Evolutionary conservation across 306 rosid genomes (phyloP), one percentile per base, ranked within the genome.

Genomic region (Lathyrus oleraceus): DNA sequence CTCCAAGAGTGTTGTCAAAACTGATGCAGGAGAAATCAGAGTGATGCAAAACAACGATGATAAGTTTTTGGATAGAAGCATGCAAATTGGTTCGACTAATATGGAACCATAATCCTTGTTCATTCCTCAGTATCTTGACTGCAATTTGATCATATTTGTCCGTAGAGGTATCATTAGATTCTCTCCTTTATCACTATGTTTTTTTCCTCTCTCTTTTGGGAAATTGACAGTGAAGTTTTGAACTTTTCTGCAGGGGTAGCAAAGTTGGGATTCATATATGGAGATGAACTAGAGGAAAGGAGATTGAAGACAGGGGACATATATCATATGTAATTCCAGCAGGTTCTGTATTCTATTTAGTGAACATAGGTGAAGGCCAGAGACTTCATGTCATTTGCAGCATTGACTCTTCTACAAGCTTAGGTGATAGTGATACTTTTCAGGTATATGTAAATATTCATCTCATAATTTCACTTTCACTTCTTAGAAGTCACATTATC

Each of bases 41-140:
- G 89, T 94, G 16, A 45, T 82, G 17, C 62, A 13, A 70, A 71
- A 87, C 72, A 61, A 54, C 6, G 73, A 38, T 20, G 69, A 76
- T 5, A 67, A 68, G 61, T n/a, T 74, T 69, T 63, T 75, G 4
- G 86, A 79, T 38, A 84, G 80, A 8, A 84, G 70, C 9, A 52
- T 94, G 89, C 91, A 87, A 32, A 82, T 94, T 68, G 96, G 96
- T 5, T 94, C 87, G 69, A 84, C 91, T 62, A 78, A 79, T 9
- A 94, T 94, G 97, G 95, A 94, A 70, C 97, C 99, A 5, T 86
- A 49, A 60, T 72, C 92, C 62, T 83, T 94, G 43, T 91, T 88
- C 49, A 59, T 88, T 69, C 97, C 97, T 77, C 97, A 88, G 72
- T 94, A 88, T 68, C 83, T 91, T 0, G 99, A 94, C 69, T 88